Percentiles rank a stretch among this genome's conserved stretches.
Evolutionary conservation across 192 early-diverging fungal species (phyloP).

Genomic region (Thamnidium elegans): DNA sequence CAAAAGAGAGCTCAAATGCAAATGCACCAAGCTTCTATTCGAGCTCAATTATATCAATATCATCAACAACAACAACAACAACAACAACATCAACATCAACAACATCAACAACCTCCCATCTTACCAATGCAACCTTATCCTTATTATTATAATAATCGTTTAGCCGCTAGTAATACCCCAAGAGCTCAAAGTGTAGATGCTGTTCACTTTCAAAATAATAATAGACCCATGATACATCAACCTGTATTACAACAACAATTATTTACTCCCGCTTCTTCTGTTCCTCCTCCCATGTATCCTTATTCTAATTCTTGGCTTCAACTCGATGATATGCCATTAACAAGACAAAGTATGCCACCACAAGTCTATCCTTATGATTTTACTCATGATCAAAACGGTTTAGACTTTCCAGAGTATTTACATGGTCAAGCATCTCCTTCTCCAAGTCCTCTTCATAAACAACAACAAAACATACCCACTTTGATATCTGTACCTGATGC

Average conservation of each 20-base stretch:
- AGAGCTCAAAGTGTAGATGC: slow-evolving; percentile 27
- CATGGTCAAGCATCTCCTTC: slow-evolving; percentile 27
- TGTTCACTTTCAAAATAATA: slow-evolving; percentile 5
- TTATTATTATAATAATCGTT: background rate
- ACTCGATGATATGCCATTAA: slow-evolving; percentile 9
- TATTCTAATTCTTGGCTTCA: background rate
- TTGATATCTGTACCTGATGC: slow-evolving; percentile 30
- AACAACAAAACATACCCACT: slow-evolving; percentile 16
- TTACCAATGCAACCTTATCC: background rate
- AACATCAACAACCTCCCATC: slow-evolving; percentile 7
- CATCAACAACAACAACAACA: slow-evolving; percentile 22
- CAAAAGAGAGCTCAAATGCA: slow-evolving; percentile 34
- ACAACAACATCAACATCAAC: background rate
- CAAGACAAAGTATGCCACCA: slow-evolving; percentile 24
- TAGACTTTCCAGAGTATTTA: slow-evolving; percentile 26
- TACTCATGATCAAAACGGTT: background rate
- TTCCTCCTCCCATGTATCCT: slow-evolving; percentile 9
- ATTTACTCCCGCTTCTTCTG: background rate
- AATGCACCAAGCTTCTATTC: slow-evolving; percentile 27
- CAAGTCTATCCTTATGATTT: slow-evolving; percentile 17
- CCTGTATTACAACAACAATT: background rate
- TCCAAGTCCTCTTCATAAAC: background rate
- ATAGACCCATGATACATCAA: background rate
- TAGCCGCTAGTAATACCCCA: slow-evolving; percentile 1
- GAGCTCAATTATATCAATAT: slow-evolving; percentile 32